Evolutionary conservation across 768 basidiomycete genomes (phyloP).

Genomic region (Stropharia rugosoannulata): DNA sequence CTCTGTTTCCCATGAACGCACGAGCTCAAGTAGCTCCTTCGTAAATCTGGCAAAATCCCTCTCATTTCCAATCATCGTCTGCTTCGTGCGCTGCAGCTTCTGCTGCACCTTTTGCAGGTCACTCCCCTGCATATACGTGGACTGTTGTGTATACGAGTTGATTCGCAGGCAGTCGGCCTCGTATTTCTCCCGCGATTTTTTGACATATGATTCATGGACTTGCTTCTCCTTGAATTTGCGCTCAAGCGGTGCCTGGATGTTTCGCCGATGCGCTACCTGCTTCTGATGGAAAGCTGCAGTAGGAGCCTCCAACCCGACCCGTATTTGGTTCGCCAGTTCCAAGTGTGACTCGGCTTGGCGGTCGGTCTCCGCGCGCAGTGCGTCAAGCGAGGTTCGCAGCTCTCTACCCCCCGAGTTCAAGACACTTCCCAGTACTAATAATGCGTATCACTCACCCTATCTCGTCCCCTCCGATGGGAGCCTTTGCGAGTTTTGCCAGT

Average conservation of each 20-base stretch:
- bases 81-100: conserved; percentile 81
- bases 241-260: conserved; percentile 73
- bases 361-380: conserved; percentile 80
- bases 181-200: conserved; percentile 88
- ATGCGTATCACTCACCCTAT: conserved; percentile 66
- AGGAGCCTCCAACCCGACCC: conserved; percentile 66
- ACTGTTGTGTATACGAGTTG: conserved; percentile 87
- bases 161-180: conserved; percentile 86
- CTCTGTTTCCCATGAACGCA: conserved; percentile 82
- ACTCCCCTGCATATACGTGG: conserved; percentile 78
- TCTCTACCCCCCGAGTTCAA: conserved; percentile 50
- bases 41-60: conserved; percentile 85
- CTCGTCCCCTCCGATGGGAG: conserved; percentile 80
- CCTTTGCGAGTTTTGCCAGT: conserved; percentile 75
- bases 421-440: not conserved
- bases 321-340: conserved; percentile 70
- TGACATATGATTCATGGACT: conserved; percentile 79
- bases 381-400: conserved; percentile 76
- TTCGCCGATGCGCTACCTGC: conserved; percentile 69
- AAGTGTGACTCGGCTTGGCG: conserved; percentile 72
- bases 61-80: conserved; percentile 89
- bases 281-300: conserved; percentile 59
- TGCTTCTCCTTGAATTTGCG: conserved; percentile 88
- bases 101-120: conserved; percentile 84
- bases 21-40: conserved; percentile 68